Conservation (phyloP, 768 basidiomycete genomes). For the Trametes cinnabarina region DNA sequence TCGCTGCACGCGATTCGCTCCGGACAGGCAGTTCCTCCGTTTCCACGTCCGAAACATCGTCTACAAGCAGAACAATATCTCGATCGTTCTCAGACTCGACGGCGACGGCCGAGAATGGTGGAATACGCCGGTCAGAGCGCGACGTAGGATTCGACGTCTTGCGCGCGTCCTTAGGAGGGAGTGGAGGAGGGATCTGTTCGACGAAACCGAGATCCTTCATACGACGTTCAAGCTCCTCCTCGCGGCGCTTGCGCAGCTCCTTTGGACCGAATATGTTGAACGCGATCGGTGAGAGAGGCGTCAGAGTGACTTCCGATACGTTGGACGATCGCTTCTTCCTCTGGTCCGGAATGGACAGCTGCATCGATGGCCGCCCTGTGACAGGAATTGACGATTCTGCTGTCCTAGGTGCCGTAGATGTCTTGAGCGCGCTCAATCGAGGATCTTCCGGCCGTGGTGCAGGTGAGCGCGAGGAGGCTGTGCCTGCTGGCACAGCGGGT, state of each 20-base stretch:
- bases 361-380: not conserved
- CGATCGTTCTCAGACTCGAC: slow-evolving; percentile 1
- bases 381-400: too few relatives aligned
- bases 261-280: slow-evolving; percentile 8
- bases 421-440: not conserved
- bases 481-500: not conserved
- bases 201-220: slow-evolving; percentile 18
- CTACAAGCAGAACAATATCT: slow-evolving; percentile 16
- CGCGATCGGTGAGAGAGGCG: slow-evolving; percentile 17
- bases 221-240: slow-evolving; percentile 10
- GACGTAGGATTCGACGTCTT: not conserved
- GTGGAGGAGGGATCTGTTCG: slow-evolving; percentile 2
- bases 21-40: not conserved
- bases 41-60: not conserved
- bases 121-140: not conserved
- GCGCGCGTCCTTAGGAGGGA: not conserved
- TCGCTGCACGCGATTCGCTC: slow-evolving; percentile 10
- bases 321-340: not conserved
- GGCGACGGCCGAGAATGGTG: not conserved
- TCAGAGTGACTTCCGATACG: not conserved
- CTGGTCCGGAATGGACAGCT: slow-evolving; percentile 1
- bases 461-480: not conserved
- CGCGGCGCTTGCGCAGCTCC: slow-evolving; percentile 12
- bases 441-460: not conserved
- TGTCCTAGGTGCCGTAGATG: not conserved